These are phyloP conservation scores for Trichoderma breve DNA, from an alignment of 2,329 filamentous ascomycete species.

Conservation along the genomic window DNA sequence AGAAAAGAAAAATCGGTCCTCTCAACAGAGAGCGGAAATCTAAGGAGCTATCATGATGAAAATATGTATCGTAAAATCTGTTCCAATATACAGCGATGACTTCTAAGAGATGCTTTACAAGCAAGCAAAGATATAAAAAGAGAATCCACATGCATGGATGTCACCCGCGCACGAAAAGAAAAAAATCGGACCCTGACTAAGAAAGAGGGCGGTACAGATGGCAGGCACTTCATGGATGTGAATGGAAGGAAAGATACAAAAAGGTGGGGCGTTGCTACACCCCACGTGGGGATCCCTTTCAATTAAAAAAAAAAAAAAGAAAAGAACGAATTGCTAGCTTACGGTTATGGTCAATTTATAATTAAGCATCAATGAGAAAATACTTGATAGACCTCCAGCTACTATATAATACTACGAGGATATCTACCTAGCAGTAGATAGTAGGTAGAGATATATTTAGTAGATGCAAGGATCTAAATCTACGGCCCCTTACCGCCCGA, in stretches of 20 bases:
- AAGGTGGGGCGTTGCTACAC: background rate
- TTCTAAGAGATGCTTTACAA: background rate
- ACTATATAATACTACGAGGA: background rate
- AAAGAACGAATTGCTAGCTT: background rate
- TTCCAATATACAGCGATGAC: background rate
- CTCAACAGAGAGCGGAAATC: background rate
- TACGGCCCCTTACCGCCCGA: no score
- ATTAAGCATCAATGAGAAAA: background rate
- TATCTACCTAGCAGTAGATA: background rate
- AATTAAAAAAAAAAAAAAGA: background rate
- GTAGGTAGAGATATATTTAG: background rate
- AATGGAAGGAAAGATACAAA: background rate
- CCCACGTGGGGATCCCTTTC: slow-evolving; percentile 11
- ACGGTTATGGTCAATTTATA: no score
- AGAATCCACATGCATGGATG: background rate
- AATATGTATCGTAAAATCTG: background rate
- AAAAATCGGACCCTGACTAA: slow-evolving; percentile 1
- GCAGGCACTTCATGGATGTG: background rate
- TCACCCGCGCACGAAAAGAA: background rate
- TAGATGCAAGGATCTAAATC: background rate
- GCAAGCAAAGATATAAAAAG: background rate
- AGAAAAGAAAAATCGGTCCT: background rate
- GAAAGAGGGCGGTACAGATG: background rate
- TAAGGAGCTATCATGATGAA: slow-evolving; percentile 13
- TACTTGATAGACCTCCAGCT: background rate